phyloP scores from a whole-genome alignment of 306 rosid species.

The Quercus mongolica region DNA sequence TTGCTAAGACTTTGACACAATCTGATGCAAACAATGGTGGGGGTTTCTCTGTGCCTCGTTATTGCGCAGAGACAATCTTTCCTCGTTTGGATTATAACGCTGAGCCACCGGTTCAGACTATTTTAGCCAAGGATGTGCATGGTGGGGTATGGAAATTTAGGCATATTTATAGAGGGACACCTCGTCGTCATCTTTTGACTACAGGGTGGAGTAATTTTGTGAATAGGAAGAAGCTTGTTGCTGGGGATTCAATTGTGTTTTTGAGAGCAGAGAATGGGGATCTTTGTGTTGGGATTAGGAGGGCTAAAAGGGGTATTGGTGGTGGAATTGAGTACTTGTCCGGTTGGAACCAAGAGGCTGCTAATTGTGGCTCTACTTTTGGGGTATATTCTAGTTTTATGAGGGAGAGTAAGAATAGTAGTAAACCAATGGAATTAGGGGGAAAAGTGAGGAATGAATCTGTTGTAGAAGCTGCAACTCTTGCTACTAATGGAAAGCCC shows the following conservation, averaged over 20 bases:
- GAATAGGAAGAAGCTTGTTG: conserved; percentile 93
- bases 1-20: conserved; percentile 93
- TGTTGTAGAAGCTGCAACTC: conserved; percentile 68
- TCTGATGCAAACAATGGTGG: conserved; percentile 99
- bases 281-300: conserved; percentile 90
- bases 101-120: conserved; percentile 86
- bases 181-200: conserved; percentile 92
- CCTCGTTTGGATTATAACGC: conserved; percentile 80
- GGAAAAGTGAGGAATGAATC: conserved; percentile 52
- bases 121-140: conserved; percentile 84
- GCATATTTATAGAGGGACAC: conserved; percentile 97
- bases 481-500: conserved; percentile 68
- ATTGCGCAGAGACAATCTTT: conserved; percentile 92
- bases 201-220: conserved; percentile 99
- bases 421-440: conserved; percentile 20
- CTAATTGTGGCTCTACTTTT: conserved; percentile 31
- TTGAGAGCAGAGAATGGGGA: conserved; percentile 83
- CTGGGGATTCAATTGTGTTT: conserved; percentile 93
- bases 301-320: conserved; percentile 91
- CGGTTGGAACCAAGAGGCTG: conserved; percentile 48
- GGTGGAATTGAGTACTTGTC: conserved; percentile 58
- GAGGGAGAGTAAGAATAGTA: conserved; percentile 27
- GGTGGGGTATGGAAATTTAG: conserved; percentile 92
- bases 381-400: conserved; percentile 39
- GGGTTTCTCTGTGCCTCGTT: conserved; percentile 96